Conservation (phyloP, 169 alveolate genomes). For the Plasmodium vivax region DNA sequence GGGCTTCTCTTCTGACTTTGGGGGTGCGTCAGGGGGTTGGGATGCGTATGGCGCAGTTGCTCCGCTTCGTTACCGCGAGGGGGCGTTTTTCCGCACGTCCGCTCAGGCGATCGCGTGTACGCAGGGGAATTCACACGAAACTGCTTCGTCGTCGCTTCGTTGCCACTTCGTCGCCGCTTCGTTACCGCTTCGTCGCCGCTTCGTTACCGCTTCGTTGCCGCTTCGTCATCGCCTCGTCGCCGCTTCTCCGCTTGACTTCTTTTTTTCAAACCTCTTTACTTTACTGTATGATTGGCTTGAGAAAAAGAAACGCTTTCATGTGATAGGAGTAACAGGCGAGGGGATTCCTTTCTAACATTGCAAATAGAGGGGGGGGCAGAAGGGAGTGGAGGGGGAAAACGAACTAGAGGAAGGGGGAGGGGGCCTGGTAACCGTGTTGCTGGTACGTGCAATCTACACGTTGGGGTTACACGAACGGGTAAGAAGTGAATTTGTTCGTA, state of each 20-base stretch:
- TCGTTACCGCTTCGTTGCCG: no score
- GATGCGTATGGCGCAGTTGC: neutral
- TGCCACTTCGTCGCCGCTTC: no score
- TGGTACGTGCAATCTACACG: neutral
- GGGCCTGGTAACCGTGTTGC: neutral
- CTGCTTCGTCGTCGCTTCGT: neutral
- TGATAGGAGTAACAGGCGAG: neutral
- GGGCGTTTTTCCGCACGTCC: neutral
- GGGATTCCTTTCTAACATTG: neutral
- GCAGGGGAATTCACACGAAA: neutral
- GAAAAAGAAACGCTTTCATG: neutral
- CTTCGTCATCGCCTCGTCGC: neutral
- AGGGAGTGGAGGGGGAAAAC: neutral
- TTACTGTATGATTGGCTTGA: neutral
- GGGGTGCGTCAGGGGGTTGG: neutral
- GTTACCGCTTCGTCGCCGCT: no score
- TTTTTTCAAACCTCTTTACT: neutral
- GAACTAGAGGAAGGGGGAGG: neutral
- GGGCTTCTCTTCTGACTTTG: neutral
- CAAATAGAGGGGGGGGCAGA: neutral
- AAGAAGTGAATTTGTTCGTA: neutral
- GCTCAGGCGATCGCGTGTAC: neutral
- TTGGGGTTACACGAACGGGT: neutral
- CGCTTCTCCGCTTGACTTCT: neutral
- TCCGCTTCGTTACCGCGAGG: neutral